Base-by-base conservation (phyloP, 148 eudicot genomes). In the Persicaria maculosa region DNA sequence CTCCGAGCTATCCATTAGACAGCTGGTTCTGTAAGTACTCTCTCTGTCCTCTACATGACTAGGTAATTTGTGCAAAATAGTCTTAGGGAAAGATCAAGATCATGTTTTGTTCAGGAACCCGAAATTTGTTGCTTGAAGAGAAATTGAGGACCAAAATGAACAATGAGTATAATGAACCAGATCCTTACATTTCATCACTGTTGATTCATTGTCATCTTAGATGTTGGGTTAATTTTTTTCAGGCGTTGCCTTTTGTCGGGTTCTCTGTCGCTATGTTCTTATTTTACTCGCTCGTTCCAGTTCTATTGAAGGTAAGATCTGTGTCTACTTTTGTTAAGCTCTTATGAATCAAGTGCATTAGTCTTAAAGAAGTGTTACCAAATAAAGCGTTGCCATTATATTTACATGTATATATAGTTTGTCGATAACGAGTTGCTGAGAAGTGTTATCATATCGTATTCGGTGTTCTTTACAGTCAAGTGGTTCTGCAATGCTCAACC, bases 401-500 rank as follows among this genome's bases (percentile, higher is more conserved):
- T 22, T 59, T 6, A 58, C 16, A 15, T 1, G 64, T 58, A 58
- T n/a, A n/a, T n/a, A n/a, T n/a, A n/a, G n/a, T n/a, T n/a, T n/a
- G n/a, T n/a, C n/a, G n/a, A n/a, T n/a, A n/a, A n/a, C n/a, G n/a
- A n/a, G n/a, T n/a, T n/a, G n/a, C n/a, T n/a, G n/a, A 0, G 40
- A 1, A n/a, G n/a, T n/a, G n/a, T n/a, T 31, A 31, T 31, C 40
- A 2, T 31, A 31, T 31, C 2, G 40, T 31, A 31, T 31, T 31
- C 40, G 40, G 40, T 31, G 40, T 52, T 52, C 14, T 15, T 70
- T 78, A 77, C 88, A 93, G 97, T 85, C 83, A 36, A 88, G 86
- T 81, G 97, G 97, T 17, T 82, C 97, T 36, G 87, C 97, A 68
- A 90, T 93, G 97, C 84, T 93, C 7, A 93, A 93, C 74, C 80